Base-by-base conservation (phyloP, 164 flowering plant species). In the Echeveria elegans region DNA sequence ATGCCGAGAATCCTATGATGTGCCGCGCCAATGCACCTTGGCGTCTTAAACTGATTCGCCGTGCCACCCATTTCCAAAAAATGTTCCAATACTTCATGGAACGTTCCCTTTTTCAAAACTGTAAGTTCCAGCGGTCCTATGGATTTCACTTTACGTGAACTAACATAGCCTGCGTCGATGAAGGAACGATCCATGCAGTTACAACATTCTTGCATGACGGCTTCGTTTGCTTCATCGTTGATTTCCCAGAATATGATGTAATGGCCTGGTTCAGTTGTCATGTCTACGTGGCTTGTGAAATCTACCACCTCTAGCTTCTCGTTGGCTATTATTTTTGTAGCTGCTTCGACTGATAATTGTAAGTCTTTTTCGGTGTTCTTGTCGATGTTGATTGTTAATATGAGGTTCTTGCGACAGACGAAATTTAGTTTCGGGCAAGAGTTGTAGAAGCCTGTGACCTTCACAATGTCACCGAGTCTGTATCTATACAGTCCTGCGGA, bases 321-420 rank as follows among this genome's bases (percentile, higher is more conserved):
- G 6, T 68, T 80, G 1, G 82, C 76, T 23, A 91, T 60, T 1
- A 77, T 64, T 74, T 82, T 79, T 50, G 75, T 69, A 0, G 97
- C 96, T 19, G 71, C 80, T 69, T 88, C 94, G 3, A 95, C 99
- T 0, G 91, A 73, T 16, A 85, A 68, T 73, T 92, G 96, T 19
- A 95, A 63, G 66, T 95, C 99, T 71, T 83, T 86, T 77, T 95
- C 99, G 0, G 97, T 95, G 86, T 84, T 92, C 86, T 95, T 95
- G 91, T 95, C 99, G 4, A 92, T 87, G 86, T 92, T 87, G 70
- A 95, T 76, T 36, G 72, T 84, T 19, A 89, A 82, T 21, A 95
- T 72, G 1, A 92, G 86, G 69, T 83, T 88, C 32, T 84, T 80
- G 72, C 99, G 75, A 81, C 97, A 85, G 1, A 92, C 67, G 40